phyloP scores from a whole-genome alignment of 2,329 filamentous ascomycete genomes.

The Albifimbria verrucaria region DNA sequence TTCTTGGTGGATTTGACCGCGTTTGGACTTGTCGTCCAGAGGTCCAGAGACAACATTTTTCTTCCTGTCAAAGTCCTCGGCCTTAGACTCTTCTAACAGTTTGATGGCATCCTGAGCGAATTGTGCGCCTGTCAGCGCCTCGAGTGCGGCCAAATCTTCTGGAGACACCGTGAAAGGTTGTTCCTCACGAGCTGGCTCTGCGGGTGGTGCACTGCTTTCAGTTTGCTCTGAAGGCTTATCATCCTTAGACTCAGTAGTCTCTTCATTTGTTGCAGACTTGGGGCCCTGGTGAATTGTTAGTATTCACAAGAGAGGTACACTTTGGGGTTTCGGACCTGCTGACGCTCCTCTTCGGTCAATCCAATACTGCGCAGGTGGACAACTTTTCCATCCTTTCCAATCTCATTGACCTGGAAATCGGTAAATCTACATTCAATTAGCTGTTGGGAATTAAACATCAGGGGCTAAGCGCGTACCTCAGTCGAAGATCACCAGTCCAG shows the following conservation, averaged over 20 bases:
- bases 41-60: conserved; percentile 35
- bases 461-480: conserved; percentile 22
- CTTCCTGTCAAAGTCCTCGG: conserved; percentile 21
- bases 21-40: conserved; percentile 41
- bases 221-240: conserved; percentile 15
- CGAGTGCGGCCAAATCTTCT: conserved; percentile 33
- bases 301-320: not conserved
- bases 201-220: conserved; percentile 10
- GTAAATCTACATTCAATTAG: conserved; percentile 60
- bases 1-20: conserved; percentile 51
- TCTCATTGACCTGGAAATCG: conserved; percentile 91
- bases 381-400: conserved; percentile 70
- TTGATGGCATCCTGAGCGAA: conserved; percentile 38
- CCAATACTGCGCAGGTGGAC: conserved; percentile 62
- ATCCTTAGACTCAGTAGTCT: conserved; percentile 14
- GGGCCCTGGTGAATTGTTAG: not conserved
- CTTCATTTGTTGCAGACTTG: conserved; percentile 1
- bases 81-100: conserved; percentile 35
- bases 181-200: conserved; percentile 14
- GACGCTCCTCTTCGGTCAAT: conserved; percentile 11
- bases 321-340: not conserved
- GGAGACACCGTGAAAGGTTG: conserved; percentile 21
- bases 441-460: not conserved
- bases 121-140: conserved; percentile 33
- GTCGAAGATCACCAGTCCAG: conserved; percentile 39